Evolutionary conservation across 768 basidiomycete genomes (phyloP).

Genomic region (Pleurotus citrinopileatus): DNA sequence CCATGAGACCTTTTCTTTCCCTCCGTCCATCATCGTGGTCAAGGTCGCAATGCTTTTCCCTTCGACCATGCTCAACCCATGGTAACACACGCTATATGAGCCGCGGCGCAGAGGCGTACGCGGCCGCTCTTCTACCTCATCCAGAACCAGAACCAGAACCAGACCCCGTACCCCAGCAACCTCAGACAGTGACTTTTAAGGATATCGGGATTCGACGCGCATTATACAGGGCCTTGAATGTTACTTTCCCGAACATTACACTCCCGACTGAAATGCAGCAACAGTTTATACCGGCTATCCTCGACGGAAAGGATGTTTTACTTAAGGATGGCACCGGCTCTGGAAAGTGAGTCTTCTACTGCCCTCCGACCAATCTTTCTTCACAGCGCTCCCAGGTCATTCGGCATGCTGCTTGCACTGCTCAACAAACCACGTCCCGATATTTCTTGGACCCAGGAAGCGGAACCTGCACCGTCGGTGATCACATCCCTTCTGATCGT

Average conservation of each 20-base stretch:
- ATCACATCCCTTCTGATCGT: slow-evolving; percentile 63
- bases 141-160: neutral
- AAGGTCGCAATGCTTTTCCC: neutral
- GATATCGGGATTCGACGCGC: slow-evolving; percentile 49
- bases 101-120: slow-evolving; percentile 20
- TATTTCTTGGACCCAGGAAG: neutral
- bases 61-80: neutral
- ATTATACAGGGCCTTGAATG: slow-evolving; percentile 46
- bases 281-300: slow-evolving; percentile 59
- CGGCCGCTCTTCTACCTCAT: slow-evolving; percentile 8
- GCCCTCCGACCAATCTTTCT: too few relatives aligned
- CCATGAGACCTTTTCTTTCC: slow-evolving; percentile 22
- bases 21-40: slow-evolving; percentile 10
- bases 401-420: slow-evolving; percentile 65
- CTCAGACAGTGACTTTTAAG: slow-evolving; percentile 35
- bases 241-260: slow-evolving; percentile 60
- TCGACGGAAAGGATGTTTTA: slow-evolving; percentile 56
- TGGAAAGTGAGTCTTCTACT: slow-evolving; percentile 77
- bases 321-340: slow-evolving; percentile 72
- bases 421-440: slow-evolving; percentile 48
- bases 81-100: slow-evolving; percentile 26
- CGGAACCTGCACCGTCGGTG: slow-evolving; percentile 21
- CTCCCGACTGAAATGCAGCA: slow-evolving; percentile 59
- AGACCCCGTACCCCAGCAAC: too few relatives aligned
- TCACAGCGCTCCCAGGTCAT: slow-evolving; percentile 60